Evolutionary conservation across 1,284 basidiomycete genomes (phyloP).

Genomic region (Salmacisia buchloeana): DNA sequence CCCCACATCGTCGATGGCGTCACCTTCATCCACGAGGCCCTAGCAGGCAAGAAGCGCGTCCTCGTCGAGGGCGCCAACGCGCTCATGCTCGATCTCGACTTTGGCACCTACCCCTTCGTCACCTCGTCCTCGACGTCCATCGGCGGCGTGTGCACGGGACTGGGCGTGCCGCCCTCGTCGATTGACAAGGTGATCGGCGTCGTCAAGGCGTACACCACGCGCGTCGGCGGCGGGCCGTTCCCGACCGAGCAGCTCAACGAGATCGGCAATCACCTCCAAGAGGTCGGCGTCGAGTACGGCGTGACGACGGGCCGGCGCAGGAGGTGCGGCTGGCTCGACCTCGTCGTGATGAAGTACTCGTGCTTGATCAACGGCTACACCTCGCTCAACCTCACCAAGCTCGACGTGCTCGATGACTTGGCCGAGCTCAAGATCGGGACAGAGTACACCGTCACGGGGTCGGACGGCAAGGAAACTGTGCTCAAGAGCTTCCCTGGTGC

Average conservation of each 20-base stretch:
- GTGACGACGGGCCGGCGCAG: slow-evolving; percentile 84
- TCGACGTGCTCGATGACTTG: slow-evolving; percentile 83
- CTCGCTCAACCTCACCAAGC: slow-evolving; percentile 85
- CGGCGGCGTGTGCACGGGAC: slow-evolving; percentile 90
- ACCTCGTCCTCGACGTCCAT: slow-evolving; percentile 88
- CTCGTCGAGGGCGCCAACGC: slow-evolving; percentile 97
- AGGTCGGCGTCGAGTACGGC: slow-evolving; percentile 87
- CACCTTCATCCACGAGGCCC: slow-evolving; percentile 73
- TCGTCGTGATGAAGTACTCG: slow-evolving; percentile 90
- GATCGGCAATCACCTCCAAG: slow-evolving; percentile 79
- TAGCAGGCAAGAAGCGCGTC: slow-evolving; percentile 67
- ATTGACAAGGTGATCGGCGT: slow-evolving; percentile 85
- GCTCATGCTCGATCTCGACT: slow-evolving; percentile 95
- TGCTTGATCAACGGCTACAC: slow-evolving; percentile 94
- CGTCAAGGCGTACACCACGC: slow-evolving; percentile 94
- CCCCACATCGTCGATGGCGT: slow-evolving; percentile 88
- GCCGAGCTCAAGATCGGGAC: slow-evolving; percentile 82
- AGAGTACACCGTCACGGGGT: slow-evolving; percentile 59
- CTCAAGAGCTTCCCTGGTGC: slow-evolving; percentile 80
- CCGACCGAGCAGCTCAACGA: slow-evolving; percentile 89
- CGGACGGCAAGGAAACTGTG: slow-evolving; percentile 64
- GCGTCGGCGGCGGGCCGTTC: slow-evolving; percentile 95
- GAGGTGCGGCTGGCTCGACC: slow-evolving; percentile 94
- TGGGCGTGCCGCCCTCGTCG: slow-evolving; percentile 83
- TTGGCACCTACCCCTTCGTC: slow-evolving; percentile 95